Percentiles rank a stretch among this genome's conserved stretches.
Conservation (phyloP, 495 filamentous ascomycete genomes). For the Penicillium fimorum region DNA sequence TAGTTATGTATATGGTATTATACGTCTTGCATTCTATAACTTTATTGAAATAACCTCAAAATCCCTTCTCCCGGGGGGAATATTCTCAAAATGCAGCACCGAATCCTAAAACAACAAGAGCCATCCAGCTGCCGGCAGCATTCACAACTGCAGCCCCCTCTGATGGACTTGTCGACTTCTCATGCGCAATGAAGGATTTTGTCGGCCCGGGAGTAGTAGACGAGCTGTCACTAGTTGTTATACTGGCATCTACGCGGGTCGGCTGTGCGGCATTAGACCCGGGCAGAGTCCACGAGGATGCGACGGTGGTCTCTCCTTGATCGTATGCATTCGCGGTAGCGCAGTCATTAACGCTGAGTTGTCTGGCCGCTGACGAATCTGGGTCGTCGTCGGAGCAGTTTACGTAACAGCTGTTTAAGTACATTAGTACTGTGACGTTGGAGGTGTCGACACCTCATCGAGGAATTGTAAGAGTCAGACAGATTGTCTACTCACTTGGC, state of each 20-base stretch:
- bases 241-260: conserved; percentile 6
- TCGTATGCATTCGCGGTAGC: conserved; percentile 27
- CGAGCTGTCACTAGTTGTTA: not conserved
- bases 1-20: too few relatives aligned
- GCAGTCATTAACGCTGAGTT: conserved; percentile 19
- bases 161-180: conserved; percentile 14
- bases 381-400: conserved; percentile 20
- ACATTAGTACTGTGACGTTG: not conserved
- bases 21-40: too few relatives aligned
- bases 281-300: conserved; percentile 17
- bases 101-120: conserved; percentile 23
- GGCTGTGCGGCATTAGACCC: conserved; percentile 12
- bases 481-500: conserved; percentile 20
- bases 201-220: conserved; percentile 12
- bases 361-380: conserved; percentile 13
- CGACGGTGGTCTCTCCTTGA: conserved; percentile 5
- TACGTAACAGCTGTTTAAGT: conserved; percentile 20
- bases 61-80: not conserved
- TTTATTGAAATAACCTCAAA: not conserved
- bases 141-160: conserved; percentile 16
- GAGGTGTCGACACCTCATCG: not conserved
- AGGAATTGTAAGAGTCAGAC: not conserved
- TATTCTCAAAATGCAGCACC: conserved; percentile 9
- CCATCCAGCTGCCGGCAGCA: conserved; percentile 18
- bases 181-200: conserved; percentile 4